Base-by-base conservation (phyloP, 495 filamentous ascomycete species). In the Penicillium diatomitis region DNA sequence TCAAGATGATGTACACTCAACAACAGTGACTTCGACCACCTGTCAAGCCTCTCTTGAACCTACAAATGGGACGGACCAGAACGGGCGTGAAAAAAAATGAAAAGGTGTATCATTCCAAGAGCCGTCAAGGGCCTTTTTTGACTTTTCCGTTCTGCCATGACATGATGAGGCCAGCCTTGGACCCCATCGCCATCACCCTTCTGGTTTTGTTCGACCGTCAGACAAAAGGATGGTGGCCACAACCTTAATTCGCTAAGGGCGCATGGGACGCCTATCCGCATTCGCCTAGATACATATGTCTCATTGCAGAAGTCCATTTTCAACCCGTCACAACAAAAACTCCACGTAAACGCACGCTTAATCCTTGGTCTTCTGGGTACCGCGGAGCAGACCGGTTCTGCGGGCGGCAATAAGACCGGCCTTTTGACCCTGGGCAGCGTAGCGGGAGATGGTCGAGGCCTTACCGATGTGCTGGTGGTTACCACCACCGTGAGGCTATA, bases 381-480 rank as follows among this genome's bases (percentile, higher is more conserved):
- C 92, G 71, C 92, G 89, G 62, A 99, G 81, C 73, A 99, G 81
- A 90, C 92, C 92, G 67, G 92, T 99, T 79, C 92, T 84, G 74
- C 92, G 80, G 73, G 92, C 92, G 71, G 92, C 92, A 79, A 99
- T 99, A 68, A 96, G 89, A 96, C 92, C 92, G 67, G 94, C 94
- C 82, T 99, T 99, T 82, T 99, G 92, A 87, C 92, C 92, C 72
- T 88, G 86, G 68, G 84, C 85, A 54, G 92, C 92, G 77, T 90
- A 95, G 70, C 92, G 86, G 57, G 88, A 95, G 77, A 99, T 99
- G 58, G 92, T 99, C 36, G 94, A 97, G 53, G 92, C 94, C 80
- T 97, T 97, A 85, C 92, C 92, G 67, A 99, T 99, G 79, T 99
- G 92, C 81, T 99, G 92, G 78, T 99, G 92, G 81, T 99, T 99